Evolutionary conservation across 2,329 filamentous ascomycete species (phyloP).

Genomic region (Purpureocillium takamizusanense): DNA sequence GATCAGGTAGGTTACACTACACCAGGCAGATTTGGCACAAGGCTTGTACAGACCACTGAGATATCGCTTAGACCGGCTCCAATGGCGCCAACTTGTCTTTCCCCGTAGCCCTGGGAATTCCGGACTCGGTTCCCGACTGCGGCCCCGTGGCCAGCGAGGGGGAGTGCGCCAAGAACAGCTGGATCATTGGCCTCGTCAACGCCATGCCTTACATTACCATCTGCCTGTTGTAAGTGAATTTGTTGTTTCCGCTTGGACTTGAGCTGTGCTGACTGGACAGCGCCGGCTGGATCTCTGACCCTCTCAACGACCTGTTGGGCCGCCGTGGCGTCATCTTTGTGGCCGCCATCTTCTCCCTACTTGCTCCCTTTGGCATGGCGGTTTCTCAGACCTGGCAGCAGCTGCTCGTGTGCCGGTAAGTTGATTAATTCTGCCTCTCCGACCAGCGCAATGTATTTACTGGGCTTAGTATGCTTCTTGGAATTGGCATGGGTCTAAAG

Average conservation of each 20-base stretch:
- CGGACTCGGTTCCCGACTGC: constrained; percentile 19
- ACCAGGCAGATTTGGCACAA: neutral
- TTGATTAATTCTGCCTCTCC: neutral
- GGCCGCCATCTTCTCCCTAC: constrained; percentile 50
- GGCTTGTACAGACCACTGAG: neutral
- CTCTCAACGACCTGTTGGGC: constrained; percentile 47
- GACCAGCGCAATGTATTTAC: neutral
- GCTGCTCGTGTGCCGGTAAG: constrained; percentile 44
- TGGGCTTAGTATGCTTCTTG: constrained; percentile 33
- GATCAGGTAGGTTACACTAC: constrained; percentile 22
- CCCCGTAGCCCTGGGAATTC: constrained; percentile 33
- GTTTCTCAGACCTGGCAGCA: constrained; percentile 50
- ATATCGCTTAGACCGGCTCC: constrained; percentile 26
- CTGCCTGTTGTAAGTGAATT: constrained; percentile 32
- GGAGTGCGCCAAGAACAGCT: constrained; percentile 36
- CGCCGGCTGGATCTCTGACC: constrained; percentile 54
- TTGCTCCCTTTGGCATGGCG: constrained; percentile 52
- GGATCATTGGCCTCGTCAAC: constrained; percentile 55
- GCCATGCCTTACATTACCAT: constrained; percentile 33
- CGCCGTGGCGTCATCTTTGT: constrained; percentile 58
- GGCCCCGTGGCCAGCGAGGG: constrained; percentile 24
- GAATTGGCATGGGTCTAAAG: constrained; percentile 51
- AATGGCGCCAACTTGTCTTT: constrained; percentile 41
- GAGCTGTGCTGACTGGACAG: constrained; percentile 13
- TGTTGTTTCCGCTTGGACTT: too few species aligned